Evolutionary conservation across 768 basidiomycete species (phyloP).

Genomic region (Lentinus brumalis): DNA sequence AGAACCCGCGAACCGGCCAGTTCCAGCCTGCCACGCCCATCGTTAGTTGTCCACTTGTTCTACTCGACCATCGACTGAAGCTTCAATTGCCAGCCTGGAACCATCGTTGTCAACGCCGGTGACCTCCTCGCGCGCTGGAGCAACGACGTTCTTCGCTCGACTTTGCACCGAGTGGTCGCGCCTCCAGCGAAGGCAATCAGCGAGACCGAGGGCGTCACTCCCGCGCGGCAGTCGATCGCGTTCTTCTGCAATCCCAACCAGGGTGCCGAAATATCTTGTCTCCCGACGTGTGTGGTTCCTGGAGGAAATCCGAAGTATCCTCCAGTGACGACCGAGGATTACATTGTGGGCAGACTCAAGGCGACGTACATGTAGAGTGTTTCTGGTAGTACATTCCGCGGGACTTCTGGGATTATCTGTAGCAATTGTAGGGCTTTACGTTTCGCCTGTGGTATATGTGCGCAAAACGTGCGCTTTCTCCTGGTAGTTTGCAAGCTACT

Average conservation of each 20-base stretch:
- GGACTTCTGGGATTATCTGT: neutral
- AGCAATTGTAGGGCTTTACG: neutral
- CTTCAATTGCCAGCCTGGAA: slow-evolving; percentile 55
- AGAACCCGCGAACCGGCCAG: slow-evolving; percentile 72
- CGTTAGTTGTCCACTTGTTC: slow-evolving; percentile 42
- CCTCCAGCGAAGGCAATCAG: slow-evolving; percentile 55
- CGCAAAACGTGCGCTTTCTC: no score
- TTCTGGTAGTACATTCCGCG: neutral
- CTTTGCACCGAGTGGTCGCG: slow-evolving; percentile 81
- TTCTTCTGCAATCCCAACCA: slow-evolving; percentile 89
- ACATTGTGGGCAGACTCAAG: slow-evolving; percentile 68
- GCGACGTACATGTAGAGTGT: slow-evolving; percentile 21
- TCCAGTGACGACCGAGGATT: slow-evolving; percentile 72
- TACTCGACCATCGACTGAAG: neutral
- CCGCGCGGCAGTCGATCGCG: slow-evolving; percentile 75
- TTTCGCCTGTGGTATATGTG: no score
- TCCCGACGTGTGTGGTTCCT: slow-evolving; percentile 62
- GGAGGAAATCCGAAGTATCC: slow-evolving; percentile 61
- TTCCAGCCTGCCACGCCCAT: slow-evolving; percentile 78
- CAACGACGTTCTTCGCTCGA: slow-evolving; percentile 77
- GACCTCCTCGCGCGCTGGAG: slow-evolving; percentile 84
- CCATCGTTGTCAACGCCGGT: slow-evolving; percentile 82
- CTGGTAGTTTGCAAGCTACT: no score
- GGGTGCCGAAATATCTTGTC: slow-evolving; percentile 63
- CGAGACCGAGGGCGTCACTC: slow-evolving; percentile 56